These are phyloP conservation scores for Arthrobotrys pseudoclavata DNA, from an alignment of 2,329 filamentous ascomycete species.

Conservation along the genomic window DNA sequence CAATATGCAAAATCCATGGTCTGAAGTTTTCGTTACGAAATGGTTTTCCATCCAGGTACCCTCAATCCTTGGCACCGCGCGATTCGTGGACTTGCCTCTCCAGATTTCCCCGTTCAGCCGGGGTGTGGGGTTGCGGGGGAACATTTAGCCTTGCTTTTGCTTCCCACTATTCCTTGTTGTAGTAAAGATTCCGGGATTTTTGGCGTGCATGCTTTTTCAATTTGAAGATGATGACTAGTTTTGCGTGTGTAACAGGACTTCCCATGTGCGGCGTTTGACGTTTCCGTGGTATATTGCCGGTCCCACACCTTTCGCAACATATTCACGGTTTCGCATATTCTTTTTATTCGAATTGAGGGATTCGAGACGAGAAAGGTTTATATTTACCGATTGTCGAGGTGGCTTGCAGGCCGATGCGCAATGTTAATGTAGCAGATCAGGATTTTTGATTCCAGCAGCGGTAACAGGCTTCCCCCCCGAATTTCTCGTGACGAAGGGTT, in stretches of 20 bases:
- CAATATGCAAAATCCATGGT: slow-evolving; percentile 1
- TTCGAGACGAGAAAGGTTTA: slow-evolving; percentile 33
- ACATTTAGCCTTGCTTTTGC: slow-evolving; percentile 27
- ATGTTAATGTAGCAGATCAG: slow-evolving; percentile 5
- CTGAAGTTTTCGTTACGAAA: slow-evolving; percentile 15
- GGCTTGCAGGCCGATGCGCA: slow-evolving; percentile 31
- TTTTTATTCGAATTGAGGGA: not conserved
- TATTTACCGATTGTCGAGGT: slow-evolving; percentile 12
- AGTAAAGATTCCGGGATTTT: slow-evolving; percentile 15
- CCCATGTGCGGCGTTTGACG: not conserved
- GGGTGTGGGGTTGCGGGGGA: slow-evolving; percentile 51
- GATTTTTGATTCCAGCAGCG: not conserved
- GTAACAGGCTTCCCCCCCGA: slow-evolving; percentile 17
- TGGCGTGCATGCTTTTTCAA: slow-evolving; percentile 14
- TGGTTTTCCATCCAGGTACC: slow-evolving; percentile 8
- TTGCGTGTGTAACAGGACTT: slow-evolving; percentile 12
- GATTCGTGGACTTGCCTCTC: slow-evolving; percentile 55
- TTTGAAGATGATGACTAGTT: not conserved
- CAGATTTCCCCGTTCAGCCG: slow-evolving; percentile 49
- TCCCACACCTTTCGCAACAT: slow-evolving; percentile 14
- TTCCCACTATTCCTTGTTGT: slow-evolving; percentile 15
- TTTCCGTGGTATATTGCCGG: slow-evolving; percentile 38
- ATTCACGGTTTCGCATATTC: not conserved
- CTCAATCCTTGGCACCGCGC: slow-evolving; percentile 39
- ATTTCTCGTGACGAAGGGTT: slow-evolving; percentile 34